A percentile compares a stretch with the other conserved stretches of the same genome.
phyloP scores from a whole-genome alignment of 2,329 filamentous ascomycete species.

The Didymella pinodella region DNA sequence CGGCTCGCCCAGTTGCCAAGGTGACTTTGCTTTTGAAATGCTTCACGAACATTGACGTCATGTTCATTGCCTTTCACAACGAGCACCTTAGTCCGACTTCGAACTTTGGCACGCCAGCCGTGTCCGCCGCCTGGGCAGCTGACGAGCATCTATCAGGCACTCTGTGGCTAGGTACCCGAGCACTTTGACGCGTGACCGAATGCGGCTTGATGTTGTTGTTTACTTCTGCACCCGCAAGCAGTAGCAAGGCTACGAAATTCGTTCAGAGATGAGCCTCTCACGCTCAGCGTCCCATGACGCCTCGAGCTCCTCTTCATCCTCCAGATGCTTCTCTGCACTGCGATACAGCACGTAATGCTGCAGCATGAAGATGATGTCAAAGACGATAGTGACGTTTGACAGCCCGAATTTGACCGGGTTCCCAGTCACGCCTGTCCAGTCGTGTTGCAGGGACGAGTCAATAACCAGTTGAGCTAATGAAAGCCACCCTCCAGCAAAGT shows the following conservation, averaged over 20 bases:
- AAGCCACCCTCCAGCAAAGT: slow-evolving; percentile 80
- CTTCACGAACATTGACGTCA: slow-evolving; percentile 7
- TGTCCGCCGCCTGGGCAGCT: slow-evolving; percentile 1
- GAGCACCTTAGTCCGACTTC: background rate
- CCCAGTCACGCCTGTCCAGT: slow-evolving; percentile 90
- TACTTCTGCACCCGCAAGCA: background rate
- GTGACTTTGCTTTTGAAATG: background rate
- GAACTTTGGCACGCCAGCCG: slow-evolving; percentile 3
- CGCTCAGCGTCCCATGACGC: slow-evolving; percentile 29
- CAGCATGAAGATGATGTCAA: slow-evolving; percentile 83
- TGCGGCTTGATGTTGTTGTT: background rate
- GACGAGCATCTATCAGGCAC: background rate
- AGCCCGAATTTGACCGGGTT: slow-evolving; percentile 91
- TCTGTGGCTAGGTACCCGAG: background rate
- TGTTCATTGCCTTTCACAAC: background rate
- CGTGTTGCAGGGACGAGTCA: slow-evolving; percentile 81
- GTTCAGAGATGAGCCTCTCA: slow-evolving; percentile 34
- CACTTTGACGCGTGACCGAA: background rate
- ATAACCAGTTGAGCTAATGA: slow-evolving; percentile 83
- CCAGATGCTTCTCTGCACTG: slow-evolving; percentile 33
- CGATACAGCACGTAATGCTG: slow-evolving; percentile 89
- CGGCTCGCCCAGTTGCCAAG: slow-evolving; percentile 5
- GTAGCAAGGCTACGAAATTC: slow-evolving; percentile 9
- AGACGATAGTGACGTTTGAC: slow-evolving; percentile 84
- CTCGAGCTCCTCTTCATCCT: slow-evolving; percentile 37